phyloP scores from a whole-genome alignment of 2,329 filamentous ascomycete species.

The Geosmithia putterillii region DNA sequence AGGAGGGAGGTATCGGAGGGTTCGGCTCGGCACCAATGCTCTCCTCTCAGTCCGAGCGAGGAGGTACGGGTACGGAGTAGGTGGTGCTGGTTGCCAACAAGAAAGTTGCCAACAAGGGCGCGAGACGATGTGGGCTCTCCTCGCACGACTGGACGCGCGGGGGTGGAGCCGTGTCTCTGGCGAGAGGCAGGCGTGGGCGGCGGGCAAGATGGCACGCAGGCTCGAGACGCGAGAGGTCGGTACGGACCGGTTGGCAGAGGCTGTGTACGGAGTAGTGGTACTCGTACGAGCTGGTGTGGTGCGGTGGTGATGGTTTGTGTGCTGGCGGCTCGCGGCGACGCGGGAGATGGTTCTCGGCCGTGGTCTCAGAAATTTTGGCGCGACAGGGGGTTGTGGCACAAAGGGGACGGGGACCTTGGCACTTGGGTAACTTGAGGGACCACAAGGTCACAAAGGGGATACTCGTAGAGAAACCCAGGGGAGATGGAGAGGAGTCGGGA shows the following conservation, averaged over 20 bases:
- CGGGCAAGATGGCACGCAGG: background rate
- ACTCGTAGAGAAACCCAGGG: no score
- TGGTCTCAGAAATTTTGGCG: background rate
- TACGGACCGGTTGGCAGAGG: background rate
- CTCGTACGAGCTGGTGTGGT: background rate
- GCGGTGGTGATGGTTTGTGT: background rate
- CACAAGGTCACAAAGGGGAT: no score
- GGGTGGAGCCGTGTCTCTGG: conserved; percentile 3
- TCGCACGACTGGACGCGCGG: background rate
- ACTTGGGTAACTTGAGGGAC: no score
- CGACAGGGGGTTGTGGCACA: background rate
- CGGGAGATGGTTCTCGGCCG: background rate
- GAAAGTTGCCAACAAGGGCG: no score
- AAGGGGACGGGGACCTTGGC: background rate
- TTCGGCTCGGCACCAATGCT: no score
- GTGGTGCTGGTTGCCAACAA: background rate
- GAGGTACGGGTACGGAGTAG: background rate
- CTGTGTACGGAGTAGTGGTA: background rate
- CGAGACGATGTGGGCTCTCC: background rate
- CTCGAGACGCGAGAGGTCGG: background rate
- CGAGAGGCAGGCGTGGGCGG: background rate
- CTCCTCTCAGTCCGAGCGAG: no score
- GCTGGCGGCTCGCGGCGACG: background rate
- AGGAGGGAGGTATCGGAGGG: no score
- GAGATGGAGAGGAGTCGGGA: no score